Evolutionary conservation across 331 rosid genomes (phyloP).

Genomic region (Telfairia occidentalis): DNA sequence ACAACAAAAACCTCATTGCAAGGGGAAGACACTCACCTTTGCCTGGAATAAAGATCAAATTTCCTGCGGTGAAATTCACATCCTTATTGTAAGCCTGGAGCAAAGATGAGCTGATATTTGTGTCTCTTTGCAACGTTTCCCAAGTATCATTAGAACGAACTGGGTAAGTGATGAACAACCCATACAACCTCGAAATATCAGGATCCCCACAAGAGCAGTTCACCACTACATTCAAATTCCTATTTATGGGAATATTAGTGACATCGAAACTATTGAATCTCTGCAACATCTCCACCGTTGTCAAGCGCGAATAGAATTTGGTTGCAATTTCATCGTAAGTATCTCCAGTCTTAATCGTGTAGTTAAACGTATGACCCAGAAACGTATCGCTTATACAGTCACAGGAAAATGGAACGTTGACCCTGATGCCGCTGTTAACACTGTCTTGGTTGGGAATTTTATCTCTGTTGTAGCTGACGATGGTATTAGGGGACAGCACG

Average conservation of each 20-base stretch:
- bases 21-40: slow-evolving; percentile 32
- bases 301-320: neutral
- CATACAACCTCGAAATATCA: slow-evolving; percentile 3
- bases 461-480: neutral
- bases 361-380: slow-evolving; percentile 11
- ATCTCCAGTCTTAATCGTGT: neutral
- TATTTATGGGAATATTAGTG: neutral
- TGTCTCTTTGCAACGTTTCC: neutral
- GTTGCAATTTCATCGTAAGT: neutral
- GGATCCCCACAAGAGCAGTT: slow-evolving; percentile 18
- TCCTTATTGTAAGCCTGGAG: slow-evolving; percentile 2
- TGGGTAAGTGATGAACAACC: slow-evolving; percentile 13
- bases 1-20: slow-evolving; percentile 8
- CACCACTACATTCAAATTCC: slow-evolving; percentile 4
- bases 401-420: slow-evolving; percentile 14
- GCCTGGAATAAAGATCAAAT: slow-evolving; percentile 49
- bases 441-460: neutral
- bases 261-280: neutral
- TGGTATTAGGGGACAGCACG: neutral
- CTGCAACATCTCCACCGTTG: slow-evolving; percentile 14
- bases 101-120: neutral
- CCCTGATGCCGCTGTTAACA: neutral
- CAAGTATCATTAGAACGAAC: neutral
- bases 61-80: slow-evolving; percentile 40
- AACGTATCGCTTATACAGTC: slow-evolving; percentile 3